Base-by-base conservation (phyloP, 257 asterid species). In the Asclepias syriaca region DNA sequence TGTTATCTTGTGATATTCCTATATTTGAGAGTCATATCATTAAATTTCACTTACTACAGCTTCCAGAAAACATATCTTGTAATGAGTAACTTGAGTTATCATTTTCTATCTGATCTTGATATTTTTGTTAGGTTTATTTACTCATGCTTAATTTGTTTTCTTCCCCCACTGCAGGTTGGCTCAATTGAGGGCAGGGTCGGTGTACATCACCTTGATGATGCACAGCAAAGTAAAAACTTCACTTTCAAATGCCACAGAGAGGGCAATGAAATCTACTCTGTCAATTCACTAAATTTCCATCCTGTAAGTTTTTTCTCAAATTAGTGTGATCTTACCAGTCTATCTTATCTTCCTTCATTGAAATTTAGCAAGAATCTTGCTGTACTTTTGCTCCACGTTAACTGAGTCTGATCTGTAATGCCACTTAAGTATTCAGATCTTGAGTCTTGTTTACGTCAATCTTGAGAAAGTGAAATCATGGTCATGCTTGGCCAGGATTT, bases 211-310 rank as follows among this genome's bases (percentile, higher is more conserved):
- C 86, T 92, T 54, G 98, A 95, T 72, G 99, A 92, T 59, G 64
- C 96, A 21, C 96, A 82, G 72, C 78, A 87, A 72, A 78, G 81
- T 82, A 92, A 92, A 85, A 95, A 92, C 79, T 95, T 95, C 77
- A 95, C 99, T 75, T 94, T 95, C 89, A 95, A 95, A 84, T 95
- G 99, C 82, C 99, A 95, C 82, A 92, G 99, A 81, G 99, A 92
- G 72, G 87, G 87, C 81, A 85, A 80, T 34, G 98, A 95, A 32
- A 85, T 95, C 56, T 90, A 85, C 88, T 85, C 99, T 6, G 99
- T 95, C 86, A 92, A 92, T 80, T 89, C 99, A 5, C 80, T 95
- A 73, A 87, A 84, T 79, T 95, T 95, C 84, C 98, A 92, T 55
- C 99, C 99, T 34, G 99, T 95, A 90, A 92, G 98, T 73, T 74